Evolutionary conservation across 805 yeast genomes (phyloP).

Genomic region (Candida qinlingensis): DNA sequence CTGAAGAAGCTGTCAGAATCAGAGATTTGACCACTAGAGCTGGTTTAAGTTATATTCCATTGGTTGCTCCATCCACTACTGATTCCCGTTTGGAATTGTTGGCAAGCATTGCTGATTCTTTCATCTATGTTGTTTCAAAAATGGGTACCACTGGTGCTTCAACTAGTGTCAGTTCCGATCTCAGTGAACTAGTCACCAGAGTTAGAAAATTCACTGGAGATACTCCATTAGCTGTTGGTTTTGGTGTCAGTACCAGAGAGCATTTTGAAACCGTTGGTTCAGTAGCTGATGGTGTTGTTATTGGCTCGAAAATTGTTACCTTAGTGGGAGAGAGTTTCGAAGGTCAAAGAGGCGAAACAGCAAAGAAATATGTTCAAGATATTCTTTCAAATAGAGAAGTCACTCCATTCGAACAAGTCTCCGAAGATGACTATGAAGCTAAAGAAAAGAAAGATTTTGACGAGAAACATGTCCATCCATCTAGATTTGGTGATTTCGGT

Average conservation of each 20-base stretch:
- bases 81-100: conserved; percentile 78
- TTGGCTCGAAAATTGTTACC: conserved; percentile 82
- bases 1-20: conserved; percentile 91
- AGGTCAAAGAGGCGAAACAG: conserved; percentile 56
- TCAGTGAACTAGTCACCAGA: conserved; percentile 63
- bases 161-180: conserved; percentile 53
- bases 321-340: conserved; percentile 58
- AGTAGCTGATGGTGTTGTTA: conserved; percentile 91
- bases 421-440: conserved; percentile 33
- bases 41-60: conserved; percentile 82
- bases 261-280: conserved; percentile 78
- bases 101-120: conserved; percentile 87
- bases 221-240: conserved; percentile 90
- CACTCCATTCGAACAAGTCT: conserved; percentile 19
- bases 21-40: conserved; percentile 62
- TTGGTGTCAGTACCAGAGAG: conserved; percentile 92
- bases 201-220: conserved; percentile 74
- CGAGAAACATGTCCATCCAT: conserved; percentile 63
- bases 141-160: conserved; percentile 98
- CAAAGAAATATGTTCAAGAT: conserved; percentile 59
- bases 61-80: conserved; percentile 95
- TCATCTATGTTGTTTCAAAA: conserved; percentile 92
- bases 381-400: conserved; percentile 57
- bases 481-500: conserved; percentile 91
- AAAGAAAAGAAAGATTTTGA: conserved; percentile 32